phyloP scores from a whole-genome alignment of 305 asterid genomes.

The Ruellia speciosa region DNA sequence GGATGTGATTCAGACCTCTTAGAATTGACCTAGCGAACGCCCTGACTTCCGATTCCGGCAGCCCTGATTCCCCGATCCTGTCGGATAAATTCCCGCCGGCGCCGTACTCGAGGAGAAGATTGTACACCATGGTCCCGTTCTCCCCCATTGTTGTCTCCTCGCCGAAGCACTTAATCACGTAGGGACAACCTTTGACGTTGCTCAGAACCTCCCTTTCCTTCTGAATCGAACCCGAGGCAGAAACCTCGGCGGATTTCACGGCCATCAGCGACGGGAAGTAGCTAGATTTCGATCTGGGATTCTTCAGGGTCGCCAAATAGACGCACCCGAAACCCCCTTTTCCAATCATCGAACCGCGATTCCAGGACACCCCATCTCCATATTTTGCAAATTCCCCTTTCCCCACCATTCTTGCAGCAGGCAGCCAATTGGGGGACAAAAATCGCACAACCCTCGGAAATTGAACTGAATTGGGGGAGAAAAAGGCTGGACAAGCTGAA shows the following conservation, averaged over 20 bases:
- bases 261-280: conserved; percentile 71
- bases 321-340: conserved; percentile 81
- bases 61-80: conserved; percentile 42
- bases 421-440: conserved; percentile 2
- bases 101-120: conserved; percentile 72
- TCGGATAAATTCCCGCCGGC: conserved; percentile 77
- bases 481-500: neutral
- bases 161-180: conserved; percentile 56
- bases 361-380: conserved; percentile 85
- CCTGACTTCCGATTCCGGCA: conserved; percentile 61
- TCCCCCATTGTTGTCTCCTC: conserved; percentile 65
- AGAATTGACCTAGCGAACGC: conserved; percentile 47
- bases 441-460: too few relatives aligned
- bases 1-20: conserved; percentile 56
- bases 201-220: conserved; percentile 66
- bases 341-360: conserved; percentile 68
- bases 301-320: conserved; percentile 64
- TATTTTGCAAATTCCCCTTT: conserved; percentile 21
- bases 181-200: conserved; percentile 51
- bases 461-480: too few relatives aligned
- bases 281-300: conserved; percentile 59
- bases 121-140: conserved; percentile 64
- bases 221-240: conserved; percentile 78
- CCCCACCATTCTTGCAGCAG: conserved; percentile 13
- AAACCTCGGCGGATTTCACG: conserved; percentile 90